Percentiles rank a stretch among this genome's conserved stretches.
Conservation (phyloP, 148 eudicot genomes). For the Suaeda aralocaspica region DNA sequence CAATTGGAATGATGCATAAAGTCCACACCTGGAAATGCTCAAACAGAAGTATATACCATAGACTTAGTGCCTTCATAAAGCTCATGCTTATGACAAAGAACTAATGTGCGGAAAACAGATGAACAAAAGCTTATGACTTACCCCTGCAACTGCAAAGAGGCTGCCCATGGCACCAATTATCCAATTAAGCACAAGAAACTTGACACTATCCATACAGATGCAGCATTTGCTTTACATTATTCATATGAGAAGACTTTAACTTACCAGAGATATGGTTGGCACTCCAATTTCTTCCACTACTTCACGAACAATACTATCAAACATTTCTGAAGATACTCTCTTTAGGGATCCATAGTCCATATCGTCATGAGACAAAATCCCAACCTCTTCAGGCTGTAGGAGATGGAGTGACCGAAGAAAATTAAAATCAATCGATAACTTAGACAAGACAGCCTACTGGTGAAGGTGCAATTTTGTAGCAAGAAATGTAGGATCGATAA, state of each 20-base stretch:
- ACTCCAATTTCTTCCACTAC: slow-evolving; percentile 96
- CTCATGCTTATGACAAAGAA: background rate
- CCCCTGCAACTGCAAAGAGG: background rate
- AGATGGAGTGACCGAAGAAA: background rate
- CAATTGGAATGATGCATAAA: no score
- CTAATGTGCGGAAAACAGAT: background rate
- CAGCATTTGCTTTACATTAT: slow-evolving; percentile 2
- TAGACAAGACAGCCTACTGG: background rate
- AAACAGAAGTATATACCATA: background rate
- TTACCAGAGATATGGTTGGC: slow-evolving; percentile 61
- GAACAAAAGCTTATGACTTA: background rate
- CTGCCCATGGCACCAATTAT: background rate
- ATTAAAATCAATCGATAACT: background rate
- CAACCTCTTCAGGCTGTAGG: slow-evolving; percentile 78
- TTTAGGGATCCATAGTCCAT: slow-evolving; percentile 27
- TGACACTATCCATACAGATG: background rate
- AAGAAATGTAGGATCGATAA: no score
- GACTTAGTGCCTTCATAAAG: background rate
- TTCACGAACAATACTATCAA: slow-evolving; percentile 83
- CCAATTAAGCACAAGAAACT: background rate
- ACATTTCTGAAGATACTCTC: slow-evolving; percentile 83
- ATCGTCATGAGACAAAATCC: slow-evolving; percentile 42
- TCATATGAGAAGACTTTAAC: slow-evolving; percentile 23
- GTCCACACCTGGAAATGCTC: background rate
- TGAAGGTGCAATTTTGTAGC: slow-evolving; percentile 1